Base-by-base conservation (phyloP, 2,329 filamentous ascomycete species). In the Aciculosporium take region DNA sequence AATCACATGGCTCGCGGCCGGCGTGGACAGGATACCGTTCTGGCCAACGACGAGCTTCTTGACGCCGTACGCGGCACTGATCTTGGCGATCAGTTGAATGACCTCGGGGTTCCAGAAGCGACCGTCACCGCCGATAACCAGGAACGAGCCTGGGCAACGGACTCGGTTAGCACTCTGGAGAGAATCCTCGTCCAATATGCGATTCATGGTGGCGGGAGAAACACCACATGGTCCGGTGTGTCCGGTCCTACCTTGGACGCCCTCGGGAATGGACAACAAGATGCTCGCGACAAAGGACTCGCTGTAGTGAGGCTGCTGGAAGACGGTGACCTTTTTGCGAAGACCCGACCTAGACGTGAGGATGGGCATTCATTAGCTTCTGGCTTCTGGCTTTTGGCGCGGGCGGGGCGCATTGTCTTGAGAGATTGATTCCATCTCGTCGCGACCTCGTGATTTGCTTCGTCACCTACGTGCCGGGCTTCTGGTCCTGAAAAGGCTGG, bases 21-120 rank as follows among this genome's bases (percentile, higher is more conserved):
- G 91, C 21, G 91, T 98, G 53, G 87, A 95, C 56, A 98, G 74
- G 58, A 98, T 96, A 61, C 91, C 91, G 64, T 94, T 73, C 65
- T 95, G 88, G 47, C 91, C 91, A 67, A 98, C 84, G 58, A 98
- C 65, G 43, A 98, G 79, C 79, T 96, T 98, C 84, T 94, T 96
- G 59, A 96, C 91, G 48, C 91, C 91, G 59, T 98, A 96, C 41
- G 88, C 91, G 52, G 86, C 84, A 62, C 87, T 81, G 56, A 98
- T 96, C 73, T 94, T 94, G 54, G 89, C 89, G 61, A 96, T 96
- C 65, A 94, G 67, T 68, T 96, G 89, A 53, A 94, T 83, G 47
- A 94, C 89, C 63, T 96, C 89, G 35, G 88, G 84, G 68, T 98
- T 98, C 77, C 82, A 96, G 75, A 79, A 98, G 50, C 91, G 84